These are phyloP conservation scores for Paraleonurus japonicus DNA, from an alignment of 257 asterid species.

Conservation along the genomic window DNA sequence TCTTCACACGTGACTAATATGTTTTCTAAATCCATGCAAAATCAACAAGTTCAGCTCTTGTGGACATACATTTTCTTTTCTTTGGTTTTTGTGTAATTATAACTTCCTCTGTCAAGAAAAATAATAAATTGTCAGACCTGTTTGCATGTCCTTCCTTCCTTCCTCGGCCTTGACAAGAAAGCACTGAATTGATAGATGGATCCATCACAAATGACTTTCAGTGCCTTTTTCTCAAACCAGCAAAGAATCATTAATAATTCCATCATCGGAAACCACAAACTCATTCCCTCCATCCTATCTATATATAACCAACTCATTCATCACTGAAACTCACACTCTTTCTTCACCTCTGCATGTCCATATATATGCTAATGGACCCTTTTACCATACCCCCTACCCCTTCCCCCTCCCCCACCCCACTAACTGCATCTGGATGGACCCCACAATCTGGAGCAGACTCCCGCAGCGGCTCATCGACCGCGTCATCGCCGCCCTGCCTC, in stretches of 20 bases:
- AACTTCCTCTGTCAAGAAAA: background rate
- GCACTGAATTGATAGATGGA: constrained; percentile 74
- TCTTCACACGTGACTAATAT: too few species aligned
- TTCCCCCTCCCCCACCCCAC: constrained; percentile 45
- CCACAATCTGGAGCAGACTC: constrained; percentile 79
- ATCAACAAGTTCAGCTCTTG: too few species aligned
- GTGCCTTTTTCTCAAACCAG: constrained; percentile 33
- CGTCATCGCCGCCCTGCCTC: constrained; percentile 69
- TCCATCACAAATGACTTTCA: constrained; percentile 51
- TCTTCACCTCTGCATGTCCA: background rate
- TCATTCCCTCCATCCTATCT: background rate
- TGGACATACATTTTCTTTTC: too few species aligned
- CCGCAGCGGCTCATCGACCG: constrained; percentile 74
- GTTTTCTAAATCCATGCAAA: too few species aligned
- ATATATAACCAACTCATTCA: background rate
- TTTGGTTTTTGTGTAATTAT: background rate
- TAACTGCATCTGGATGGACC: constrained; percentile 61
- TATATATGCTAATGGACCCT: constrained; percentile 43
- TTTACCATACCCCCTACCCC: constrained; percentile 53
- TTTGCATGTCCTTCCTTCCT: constrained; percentile 42
- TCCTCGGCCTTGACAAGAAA: constrained; percentile 87
- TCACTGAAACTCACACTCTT: too few species aligned
- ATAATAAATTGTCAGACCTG: constrained; percentile 26
- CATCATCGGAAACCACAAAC: constrained; percentile 5
- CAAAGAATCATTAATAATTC: constrained; percentile 19